Base-by-base conservation (phyloP, 2,329 filamentous ascomycete genomes). In the Madurella fahalii region DNA sequence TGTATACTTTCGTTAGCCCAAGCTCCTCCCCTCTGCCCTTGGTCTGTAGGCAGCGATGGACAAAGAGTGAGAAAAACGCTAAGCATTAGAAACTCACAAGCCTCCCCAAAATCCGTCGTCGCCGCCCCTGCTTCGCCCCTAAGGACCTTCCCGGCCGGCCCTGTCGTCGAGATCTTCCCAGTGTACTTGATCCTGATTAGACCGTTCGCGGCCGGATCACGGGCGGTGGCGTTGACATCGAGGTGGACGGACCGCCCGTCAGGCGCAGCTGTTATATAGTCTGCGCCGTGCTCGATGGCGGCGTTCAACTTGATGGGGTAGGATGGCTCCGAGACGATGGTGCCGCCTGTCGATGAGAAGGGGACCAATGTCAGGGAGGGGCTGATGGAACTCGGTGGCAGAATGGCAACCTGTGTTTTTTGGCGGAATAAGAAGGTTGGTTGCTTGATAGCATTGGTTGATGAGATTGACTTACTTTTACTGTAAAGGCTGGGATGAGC, bases 401-500 rank as follows among this genome's bases (percentile, higher is more conserved):
- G 39, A 59, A 66, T 64, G 20, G 58, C 62, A 57, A 71, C 52
- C 68, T 58, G 4, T 9, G 8, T 16, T 25, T 43, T 32, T 65
- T 17, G 44, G 25, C 25, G 7, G 18, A 30, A 15, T 5, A 7
- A 15, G 15, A 18, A 16, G 18, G 18, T 37, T 48, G 34, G 18
- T 44, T 56, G 31, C 11, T 56, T 20, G 12, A 11, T 32, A 12
- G 12, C 17, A 20, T 40, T 5, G 16, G 39, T 31, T 30, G 7
- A 41, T 9, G 17, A 43, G 34, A 13, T 53, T 15, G 7, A 58
- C 60, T 47, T 61, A 72, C 72, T 40, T 64, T 63, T 41, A 67
- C 65, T 46, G 70, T 72, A 56, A 74, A 74, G 59, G 72, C 72
- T 4, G 72, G 72, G 50, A 71, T 68, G 51, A 74, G 69, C 56